Evolutionary conservation across 495 filamentous ascomycete species (phyloP).

Genomic region (Saxophila tyrrhenica): DNA sequence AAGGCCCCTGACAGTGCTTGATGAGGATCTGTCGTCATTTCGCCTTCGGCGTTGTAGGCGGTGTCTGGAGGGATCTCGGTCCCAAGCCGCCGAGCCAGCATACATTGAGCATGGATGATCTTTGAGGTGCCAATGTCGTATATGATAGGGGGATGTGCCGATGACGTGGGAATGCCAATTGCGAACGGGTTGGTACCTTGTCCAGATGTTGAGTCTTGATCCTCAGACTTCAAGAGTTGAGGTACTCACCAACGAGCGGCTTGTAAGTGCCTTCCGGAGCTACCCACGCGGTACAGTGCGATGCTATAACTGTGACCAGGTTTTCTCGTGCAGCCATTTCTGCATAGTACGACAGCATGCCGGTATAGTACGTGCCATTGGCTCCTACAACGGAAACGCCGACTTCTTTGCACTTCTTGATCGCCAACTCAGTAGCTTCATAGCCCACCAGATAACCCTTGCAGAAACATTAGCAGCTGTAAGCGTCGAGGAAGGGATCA

Average conservation of each 20-base stretch:
- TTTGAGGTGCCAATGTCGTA: not conserved
- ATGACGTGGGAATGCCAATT: not conserved
- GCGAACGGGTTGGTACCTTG: not conserved
- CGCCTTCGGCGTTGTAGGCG: not conserved
- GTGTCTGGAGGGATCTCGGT: not conserved
- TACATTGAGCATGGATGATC: not conserved
- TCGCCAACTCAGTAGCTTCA: not conserved
- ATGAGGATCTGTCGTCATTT: not conserved
- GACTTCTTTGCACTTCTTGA: constrained; percentile 1
- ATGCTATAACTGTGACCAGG: not conserved
- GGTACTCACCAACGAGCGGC: not conserved
- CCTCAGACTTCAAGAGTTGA: too few relatives aligned
- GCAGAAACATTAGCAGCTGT: not conserved
- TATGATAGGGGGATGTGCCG: not conserved
- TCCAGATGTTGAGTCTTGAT: too few relatives aligned
- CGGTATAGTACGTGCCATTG: not conserved
- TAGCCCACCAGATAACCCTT: not conserved
- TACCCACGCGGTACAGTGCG: not conserved
- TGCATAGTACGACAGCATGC: constrained; percentile 1
- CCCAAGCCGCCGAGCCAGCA: not conserved
- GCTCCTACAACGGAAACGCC: not conserved
- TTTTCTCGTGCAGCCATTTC: not conserved
- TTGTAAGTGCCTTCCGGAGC: not conserved
- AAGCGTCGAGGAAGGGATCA: not conserved
- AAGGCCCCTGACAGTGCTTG: not conserved